Evolutionary conservation across 2,329 filamentous ascomycete species (phyloP), one percentile per base, ranked within the genome.

Genomic region (Parastagonospora nodorum): DNA sequence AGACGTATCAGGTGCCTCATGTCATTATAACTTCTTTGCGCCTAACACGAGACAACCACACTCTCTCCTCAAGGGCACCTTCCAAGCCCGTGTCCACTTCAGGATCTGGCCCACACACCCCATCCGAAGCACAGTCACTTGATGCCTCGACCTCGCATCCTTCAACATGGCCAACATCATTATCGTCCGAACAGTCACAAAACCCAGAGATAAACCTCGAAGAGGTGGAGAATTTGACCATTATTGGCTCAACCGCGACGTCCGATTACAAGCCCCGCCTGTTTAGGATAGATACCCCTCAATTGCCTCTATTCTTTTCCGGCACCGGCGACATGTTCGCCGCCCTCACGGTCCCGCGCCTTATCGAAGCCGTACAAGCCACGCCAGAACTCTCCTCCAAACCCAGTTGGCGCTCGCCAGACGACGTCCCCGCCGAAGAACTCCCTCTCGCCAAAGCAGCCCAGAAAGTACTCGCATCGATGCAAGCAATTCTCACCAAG

Each of bases 301-400:
- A 88, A 27, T 87, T 97, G 52, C 89, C 96, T 69, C 90, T 92
- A 75, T 96, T 94, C 80, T 99, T 97, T 76, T 92, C 89, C 64
- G 94, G 94, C 35, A 97, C 95, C 0, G 94, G 94, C 40, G 94
- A 99, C 77, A 97, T 99, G 93, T 97, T 99, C 69, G 93, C 92
- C 28, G 93, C 93, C 7, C 81, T 99, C 39, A 92, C 91, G 69
- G 86, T 96, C 1, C 90, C 90, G 35, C 86, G 93, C 28, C 85
- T 99, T 67, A 87, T 93, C 50, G 90, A 97, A 78, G 92, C 90
- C 24, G 88, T 90, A 1, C 74, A 78, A 45, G 75, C 75, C 2
- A 77, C 77, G 0, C 62, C 67, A 2, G 68, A 68, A 57, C 75
- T 96, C 4, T 74, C 79, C 12, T 70, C 77, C 7, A 82, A 75